A percentile compares a stretch with the other conserved stretches of the same genome.
Evolutionary conservation across 805 yeast species (phyloP).

Genomic region (Metschnikowia baotianmanensis): DNA sequence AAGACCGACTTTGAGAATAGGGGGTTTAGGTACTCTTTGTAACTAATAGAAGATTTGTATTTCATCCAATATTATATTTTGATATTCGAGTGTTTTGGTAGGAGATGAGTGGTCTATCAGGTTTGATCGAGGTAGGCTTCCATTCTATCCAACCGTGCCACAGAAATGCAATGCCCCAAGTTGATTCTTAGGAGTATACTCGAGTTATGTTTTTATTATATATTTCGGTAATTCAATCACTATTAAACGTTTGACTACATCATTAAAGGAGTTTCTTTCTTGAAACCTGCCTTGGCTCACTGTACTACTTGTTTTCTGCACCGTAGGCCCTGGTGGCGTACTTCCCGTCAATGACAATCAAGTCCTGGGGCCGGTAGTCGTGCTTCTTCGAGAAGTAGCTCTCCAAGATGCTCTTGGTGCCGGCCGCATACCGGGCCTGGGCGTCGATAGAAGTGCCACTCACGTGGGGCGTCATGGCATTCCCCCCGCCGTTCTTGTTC

Average conservation of each 20-base stretch:
- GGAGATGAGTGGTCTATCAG: too few species aligned
- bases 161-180: too few species aligned
- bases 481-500: conserved; percentile 62
- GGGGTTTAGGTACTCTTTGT: conserved; percentile 10
- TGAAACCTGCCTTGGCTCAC: not conserved
- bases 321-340: conserved; percentile 78
- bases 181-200: too few species aligned
- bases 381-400: conserved; percentile 58
- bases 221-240: too few species aligned
- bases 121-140: not conserved
- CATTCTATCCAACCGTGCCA: too few species aligned
- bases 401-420: conserved; percentile 62
- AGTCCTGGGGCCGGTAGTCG: conserved; percentile 74
- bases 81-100: too few species aligned
- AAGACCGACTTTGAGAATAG: conserved; percentile 15
- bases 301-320: conserved; percentile 25
- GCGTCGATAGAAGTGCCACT: conserved; percentile 82
- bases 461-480: conserved; percentile 83
- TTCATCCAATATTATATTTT: too few species aligned
- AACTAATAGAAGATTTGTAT: too few species aligned
- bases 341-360: conserved; percentile 67
- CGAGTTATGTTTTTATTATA: too few species aligned
- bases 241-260: too few species aligned
- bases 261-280: too few species aligned
- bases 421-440: conserved; percentile 68